Conservation (phyloP, 139 green algal genomes). For the Ulvella scutata region DNA sequence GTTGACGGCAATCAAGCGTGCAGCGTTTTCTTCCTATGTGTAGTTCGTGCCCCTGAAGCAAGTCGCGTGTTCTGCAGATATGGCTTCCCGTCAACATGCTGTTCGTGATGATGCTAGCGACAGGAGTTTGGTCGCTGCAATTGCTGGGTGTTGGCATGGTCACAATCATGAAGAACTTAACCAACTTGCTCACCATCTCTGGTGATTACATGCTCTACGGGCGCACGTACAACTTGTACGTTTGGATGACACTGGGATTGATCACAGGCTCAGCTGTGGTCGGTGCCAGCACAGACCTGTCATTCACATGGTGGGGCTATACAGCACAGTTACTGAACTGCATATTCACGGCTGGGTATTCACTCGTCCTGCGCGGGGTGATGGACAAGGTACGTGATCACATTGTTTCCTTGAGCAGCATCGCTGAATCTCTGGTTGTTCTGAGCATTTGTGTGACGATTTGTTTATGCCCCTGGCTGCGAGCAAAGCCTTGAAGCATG, state of each 20-base stretch:
- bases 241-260: constrained; percentile 57
- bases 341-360: constrained; percentile 66
- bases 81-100: constrained; percentile 88
- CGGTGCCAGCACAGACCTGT: constrained; percentile 63
- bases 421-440: background rate
- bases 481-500: too few species aligned
- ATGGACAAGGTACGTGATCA: constrained; percentile 60
- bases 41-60: too few species aligned
- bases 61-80: too few species aligned
- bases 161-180: constrained; percentile 87
- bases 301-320: constrained; percentile 67
- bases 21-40: too few species aligned
- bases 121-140: constrained; percentile 62
- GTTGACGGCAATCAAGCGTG: background rate
- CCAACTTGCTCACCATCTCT: constrained; percentile 70
- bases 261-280: constrained; percentile 66
- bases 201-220: constrained; percentile 68
- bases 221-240: constrained; percentile 31
- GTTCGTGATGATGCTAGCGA: constrained; percentile 83
- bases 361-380: constrained; percentile 52
- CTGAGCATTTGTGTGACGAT: background rate
- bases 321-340: constrained; percentile 81
- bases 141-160: constrained; percentile 53
- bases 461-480: too few species aligned
- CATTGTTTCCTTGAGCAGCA: background rate